Evolutionary conservation across 768 basidiomycete species (phyloP), one percentile per base, ranked within the genome.

Genomic region (Obba rivulosa): DNA sequence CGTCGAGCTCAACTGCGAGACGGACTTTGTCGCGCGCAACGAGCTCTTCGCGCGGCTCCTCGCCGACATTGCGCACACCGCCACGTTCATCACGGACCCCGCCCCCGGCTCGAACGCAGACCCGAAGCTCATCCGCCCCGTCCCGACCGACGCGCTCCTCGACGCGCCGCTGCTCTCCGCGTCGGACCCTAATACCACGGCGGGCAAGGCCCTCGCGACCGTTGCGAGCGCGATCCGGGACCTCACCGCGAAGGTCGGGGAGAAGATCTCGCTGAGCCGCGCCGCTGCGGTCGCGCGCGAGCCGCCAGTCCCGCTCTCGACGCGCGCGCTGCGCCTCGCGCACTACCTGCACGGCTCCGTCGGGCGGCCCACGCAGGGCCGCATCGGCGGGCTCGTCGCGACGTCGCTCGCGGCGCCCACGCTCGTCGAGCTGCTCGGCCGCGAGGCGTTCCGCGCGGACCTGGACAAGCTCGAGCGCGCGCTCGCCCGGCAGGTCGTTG

Each of bases 1-100:
- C 78, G 72, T 97, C 48, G 94, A 98, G 66, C 72, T 96, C 52
- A 91, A 90, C 57, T 97, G 94, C 70, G 94, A 98, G 70, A 96
- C 94, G 45, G 94, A 98, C 69, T 98, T 96, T 62, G 94, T 98
- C 23, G 90, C 83, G 20, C 71, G 89, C 54, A 94, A 91, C 58
- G 79, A 85, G 49, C 71, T 92, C 11, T 98, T 98, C 59, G 74
- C 80, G 14, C 74, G 75, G 46, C 77, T 94, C 34, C 85, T 87
- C 11, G 73, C 76, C 35, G 83, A 90, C 57, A 84, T 96, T 55
- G 86, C 91, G 14, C 83, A 88, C 57, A 92, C 89, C 1, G 81
- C 85, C 28, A 91, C 91, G 5, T 87, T 82, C 60, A 70, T 89
- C 37, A 66, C 79, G 0, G 79, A 81, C 46, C 77, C 80, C 40